These are phyloP conservation scores for Fusarium dlaminii DNA, from an alignment of 2,329 filamentous ascomycete species.

Conservation along the genomic window DNA sequence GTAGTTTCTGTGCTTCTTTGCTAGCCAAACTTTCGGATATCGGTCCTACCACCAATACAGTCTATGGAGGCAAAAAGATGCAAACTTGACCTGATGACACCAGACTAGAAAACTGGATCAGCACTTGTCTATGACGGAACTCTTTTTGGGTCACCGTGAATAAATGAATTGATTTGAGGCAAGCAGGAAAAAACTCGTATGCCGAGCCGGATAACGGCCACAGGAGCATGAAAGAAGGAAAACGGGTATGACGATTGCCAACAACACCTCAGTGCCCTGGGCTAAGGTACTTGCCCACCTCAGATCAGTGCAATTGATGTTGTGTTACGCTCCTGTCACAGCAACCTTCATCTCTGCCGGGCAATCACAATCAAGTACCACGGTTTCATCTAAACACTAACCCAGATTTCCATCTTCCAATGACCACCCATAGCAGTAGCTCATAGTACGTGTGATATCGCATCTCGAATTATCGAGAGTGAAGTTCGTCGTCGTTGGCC, in stretches of 20 bases:
- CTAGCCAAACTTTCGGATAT: conserved; percentile 21
- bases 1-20: background rate
- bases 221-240: conserved; percentile 6
- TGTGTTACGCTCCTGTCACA: conserved; percentile 17
- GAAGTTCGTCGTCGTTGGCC: conserved; percentile 39
- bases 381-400: conserved; percentile 13
- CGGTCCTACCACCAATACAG: conserved; percentile 14
- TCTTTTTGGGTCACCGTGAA: background rate
- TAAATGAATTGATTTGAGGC: background rate
- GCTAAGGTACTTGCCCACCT: background rate
- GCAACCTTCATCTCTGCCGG: conserved; percentile 15
- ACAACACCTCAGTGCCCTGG: background rate
- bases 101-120: conserved; percentile 13
- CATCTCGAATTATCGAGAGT: conserved; percentile 26
- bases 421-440: background rate
- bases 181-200: conserved; percentile 12
- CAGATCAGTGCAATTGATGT: background rate
- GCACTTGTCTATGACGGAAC: conserved; percentile 23
- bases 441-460: conserved; percentile 30
- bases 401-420: conserved; percentile 1
- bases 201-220: conserved; percentile 37
- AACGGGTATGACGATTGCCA: conserved; percentile 31
- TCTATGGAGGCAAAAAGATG: conserved; percentile 10
- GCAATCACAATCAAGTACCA: conserved; percentile 23
- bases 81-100: background rate